Conservation (phyloP, 106 monocot genomes). For the Dioscorea dumetorum region DNA sequence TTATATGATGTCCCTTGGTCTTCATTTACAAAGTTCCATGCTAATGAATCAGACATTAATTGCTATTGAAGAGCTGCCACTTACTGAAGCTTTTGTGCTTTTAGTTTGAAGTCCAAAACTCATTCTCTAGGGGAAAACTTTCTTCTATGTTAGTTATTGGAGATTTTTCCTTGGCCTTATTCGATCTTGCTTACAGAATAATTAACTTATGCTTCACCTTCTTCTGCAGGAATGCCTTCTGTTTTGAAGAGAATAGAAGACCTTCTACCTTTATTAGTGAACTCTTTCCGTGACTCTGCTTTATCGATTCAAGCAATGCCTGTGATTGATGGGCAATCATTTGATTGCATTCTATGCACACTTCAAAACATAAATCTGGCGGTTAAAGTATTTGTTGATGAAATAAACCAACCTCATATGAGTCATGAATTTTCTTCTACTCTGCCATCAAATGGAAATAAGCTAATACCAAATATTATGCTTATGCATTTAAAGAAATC, state of each 20-base stretch:
- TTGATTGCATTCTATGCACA: slow-evolving; percentile 46
- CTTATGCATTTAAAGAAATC: slow-evolving; percentile 41
- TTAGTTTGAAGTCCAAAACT: no score
- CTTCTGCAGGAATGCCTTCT: slow-evolving; percentile 25
- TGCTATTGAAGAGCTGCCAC: no score
- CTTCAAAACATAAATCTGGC: slow-evolving; percentile 58
- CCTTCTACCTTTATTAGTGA: slow-evolving; percentile 58
- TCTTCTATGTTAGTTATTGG: no score
- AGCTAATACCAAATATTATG: slow-evolving; percentile 13
- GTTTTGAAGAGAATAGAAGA: slow-evolving; percentile 49
- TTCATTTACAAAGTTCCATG: no score
- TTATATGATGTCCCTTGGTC: no score
- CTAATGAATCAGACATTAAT: no score
- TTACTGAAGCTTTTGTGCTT: no score
- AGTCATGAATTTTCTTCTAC: slow-evolving; percentile 1
- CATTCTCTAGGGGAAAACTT: no score
- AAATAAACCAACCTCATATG: slow-evolving; percentile 14
- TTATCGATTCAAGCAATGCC: slow-evolving; percentile 20
- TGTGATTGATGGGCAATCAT: slow-evolving; percentile 37
- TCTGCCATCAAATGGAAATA: slow-evolving; percentile 3
- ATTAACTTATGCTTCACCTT: background rate
- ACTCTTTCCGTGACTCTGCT: slow-evolving; percentile 65
- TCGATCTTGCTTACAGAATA: background rate
- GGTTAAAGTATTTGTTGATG: slow-evolving; percentile 27
- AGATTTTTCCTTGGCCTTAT: no score